Base-by-base conservation (phyloP, 1,284 basidiomycete genomes). In the Trametes versicolor region DNA sequence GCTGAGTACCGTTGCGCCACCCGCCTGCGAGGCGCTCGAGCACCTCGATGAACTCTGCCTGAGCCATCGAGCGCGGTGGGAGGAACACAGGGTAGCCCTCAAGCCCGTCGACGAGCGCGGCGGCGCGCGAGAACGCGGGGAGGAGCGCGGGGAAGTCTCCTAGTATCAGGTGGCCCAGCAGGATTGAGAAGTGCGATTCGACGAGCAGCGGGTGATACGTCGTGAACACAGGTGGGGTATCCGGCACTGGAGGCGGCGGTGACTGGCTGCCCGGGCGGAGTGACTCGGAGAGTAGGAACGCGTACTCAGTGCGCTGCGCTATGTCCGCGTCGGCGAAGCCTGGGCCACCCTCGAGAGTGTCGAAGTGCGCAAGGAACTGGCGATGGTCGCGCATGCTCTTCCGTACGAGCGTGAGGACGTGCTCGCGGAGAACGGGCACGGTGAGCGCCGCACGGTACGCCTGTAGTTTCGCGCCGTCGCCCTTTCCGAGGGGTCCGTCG, bases 71-170 rank as follows among this genome's bases (percentile, higher is more conserved):
- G 34, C 93, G 82, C 12, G 93, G 91, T 7, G 92, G 91, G 0
- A 93, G 80, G 76, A 95, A 95, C 41, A 95, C 83, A 13, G 93
- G 93, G 76, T 93, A 94, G 0, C 91, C 93, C 73, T 94, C 93
- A 37, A 95, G 82, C 1, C 90, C 89, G 65, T 94, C 91, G 23
- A 94, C 86, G 36, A 93, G 78, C 7, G 83, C 78, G 0, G 91
- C 87, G 0, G 89, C 84, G 58, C 83, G 85, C 32, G 83, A 79
- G 71, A 94, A 93, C 0, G 85, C 83, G 10, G 83, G 82, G 8
- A 92, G 77, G 23, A 93, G 78, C 9, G 78, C 76, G 7, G 81
- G 72, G 70, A 94, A 87, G 67, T 94, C 90, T 2, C 88, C 92
- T 13, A 94, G 84, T 81, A 95, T 84, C 60, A 95, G 80, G 56